These are phyloP conservation scores for Zoysia matrella DNA, from an alignment of 202 grass and related monocot species.

Conservation along the genomic window DNA sequence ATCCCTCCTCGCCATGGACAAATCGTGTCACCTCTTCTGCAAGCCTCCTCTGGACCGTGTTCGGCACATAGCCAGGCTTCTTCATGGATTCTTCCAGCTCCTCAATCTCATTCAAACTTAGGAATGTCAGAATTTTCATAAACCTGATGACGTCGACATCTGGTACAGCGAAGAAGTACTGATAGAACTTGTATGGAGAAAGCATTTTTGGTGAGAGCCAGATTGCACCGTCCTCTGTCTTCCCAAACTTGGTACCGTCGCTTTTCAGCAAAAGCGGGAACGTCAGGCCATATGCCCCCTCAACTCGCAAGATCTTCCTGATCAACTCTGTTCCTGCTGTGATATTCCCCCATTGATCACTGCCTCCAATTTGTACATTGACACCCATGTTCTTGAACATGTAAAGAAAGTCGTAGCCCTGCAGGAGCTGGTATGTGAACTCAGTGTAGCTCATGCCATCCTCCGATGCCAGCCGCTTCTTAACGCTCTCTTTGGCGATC, in stretches of 20 bases:
- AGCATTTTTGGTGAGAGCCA: constrained; percentile 81
- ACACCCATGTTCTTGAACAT: constrained; percentile 89
- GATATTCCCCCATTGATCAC: constrained; percentile 98
- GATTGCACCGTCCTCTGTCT: constrained; percentile 86
- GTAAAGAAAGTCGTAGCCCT: constrained; percentile 91
- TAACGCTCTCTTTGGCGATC: constrained; percentile 96
- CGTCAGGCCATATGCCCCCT: constrained; percentile 82
- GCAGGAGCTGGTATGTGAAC: constrained; percentile 97
- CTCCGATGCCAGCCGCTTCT: constrained; percentile 81
- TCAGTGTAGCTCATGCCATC: constrained; percentile 98
- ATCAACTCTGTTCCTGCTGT: constrained; percentile 87
- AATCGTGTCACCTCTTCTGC: constrained; percentile 96
- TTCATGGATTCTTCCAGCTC: constrained; percentile 81
- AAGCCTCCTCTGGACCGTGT: constrained; percentile 74
- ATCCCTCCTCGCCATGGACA: constrained; percentile 86
- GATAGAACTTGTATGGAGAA: constrained; percentile 90
- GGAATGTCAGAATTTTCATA: constrained; percentile 81
- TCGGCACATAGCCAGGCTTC: constrained; percentile 72
- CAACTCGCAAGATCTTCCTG: constrained; percentile 88
- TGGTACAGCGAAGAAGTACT: constrained; percentile 83
- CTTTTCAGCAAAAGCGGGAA: constrained; percentile 93
- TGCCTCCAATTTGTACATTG: constrained; percentile 96
- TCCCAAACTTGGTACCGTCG: constrained; percentile 94
- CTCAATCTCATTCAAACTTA: constrained; percentile 84
- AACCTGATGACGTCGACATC: constrained; percentile 86